phyloP scores from a whole-genome alignment of 2,329 filamentous ascomycete genomes.

The Nigrospora sphaerica region DNA sequence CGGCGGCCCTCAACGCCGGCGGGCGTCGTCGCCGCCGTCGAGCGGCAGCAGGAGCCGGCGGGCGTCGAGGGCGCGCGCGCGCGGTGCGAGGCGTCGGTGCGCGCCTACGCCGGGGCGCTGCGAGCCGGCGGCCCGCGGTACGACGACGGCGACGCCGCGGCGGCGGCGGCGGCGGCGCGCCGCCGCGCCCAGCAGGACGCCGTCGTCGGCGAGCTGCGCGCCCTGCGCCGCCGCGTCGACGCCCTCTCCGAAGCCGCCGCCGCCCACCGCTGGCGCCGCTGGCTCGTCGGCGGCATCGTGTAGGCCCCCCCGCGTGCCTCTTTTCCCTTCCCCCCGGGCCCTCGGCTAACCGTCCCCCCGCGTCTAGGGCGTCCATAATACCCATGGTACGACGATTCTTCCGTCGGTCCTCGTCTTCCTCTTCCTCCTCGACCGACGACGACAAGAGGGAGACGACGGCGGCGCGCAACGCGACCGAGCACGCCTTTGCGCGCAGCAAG shows the following conservation, averaged over 20 bases:
- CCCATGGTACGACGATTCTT: conserved; percentile 46
- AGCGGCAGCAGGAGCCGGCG: conserved; percentile 1
- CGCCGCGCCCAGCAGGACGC: conserved; percentile 33
- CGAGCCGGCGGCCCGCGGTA: conserved; percentile 18
- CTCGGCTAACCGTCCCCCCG: background rate
- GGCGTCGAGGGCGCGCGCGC: conserved; percentile 14
- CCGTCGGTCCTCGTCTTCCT: conserved; percentile 23
- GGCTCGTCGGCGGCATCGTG: conserved; percentile 44
- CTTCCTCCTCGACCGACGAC: conserved; percentile 17
- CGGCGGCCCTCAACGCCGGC: background rate
- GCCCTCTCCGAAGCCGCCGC: conserved; percentile 36
- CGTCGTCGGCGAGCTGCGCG: conserved; percentile 36
- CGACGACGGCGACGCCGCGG: conserved; percentile 22
- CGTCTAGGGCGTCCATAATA: conserved; percentile 39
- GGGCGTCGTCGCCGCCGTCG: background rate
- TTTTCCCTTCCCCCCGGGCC: too few relatives aligned
- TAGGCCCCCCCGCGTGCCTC: conserved; percentile 23
- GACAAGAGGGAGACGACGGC: conserved; percentile 18
- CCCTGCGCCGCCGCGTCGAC: conserved; percentile 35
- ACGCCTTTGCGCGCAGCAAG: conserved; percentile 46
- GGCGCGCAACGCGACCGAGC: conserved; percentile 46
- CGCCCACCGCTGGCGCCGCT: conserved; percentile 43
- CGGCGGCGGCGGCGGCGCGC: conserved; percentile 35
- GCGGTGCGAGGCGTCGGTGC: conserved; percentile 23
- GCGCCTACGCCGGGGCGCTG: conserved; percentile 23